These are phyloP conservation scores for Lotmaria passim DNA, from an alignment of 208 protist species.

Conservation along the genomic window DNA sequence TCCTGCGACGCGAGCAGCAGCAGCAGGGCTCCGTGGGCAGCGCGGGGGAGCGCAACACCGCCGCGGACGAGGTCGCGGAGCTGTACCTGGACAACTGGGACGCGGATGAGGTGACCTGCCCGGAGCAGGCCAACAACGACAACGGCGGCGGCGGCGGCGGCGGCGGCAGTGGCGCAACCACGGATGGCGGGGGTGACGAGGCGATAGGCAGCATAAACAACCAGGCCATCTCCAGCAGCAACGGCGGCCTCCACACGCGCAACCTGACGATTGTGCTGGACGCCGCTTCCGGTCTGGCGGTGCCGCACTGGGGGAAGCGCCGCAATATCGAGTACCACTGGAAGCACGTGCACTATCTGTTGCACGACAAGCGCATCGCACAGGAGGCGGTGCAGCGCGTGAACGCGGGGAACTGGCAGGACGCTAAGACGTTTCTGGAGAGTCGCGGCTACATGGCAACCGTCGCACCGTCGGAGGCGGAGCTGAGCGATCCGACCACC, in stretches of 20 bases:
- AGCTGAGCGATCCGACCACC: constrained; percentile 23
- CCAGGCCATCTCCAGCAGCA: not conserved
- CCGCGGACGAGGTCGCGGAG: constrained; percentile 31
- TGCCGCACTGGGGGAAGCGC: constrained; percentile 34
- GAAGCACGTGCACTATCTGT: constrained; percentile 85
- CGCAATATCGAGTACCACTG: constrained; percentile 77
- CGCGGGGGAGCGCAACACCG: not conserved
- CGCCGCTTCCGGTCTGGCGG: not conserved
- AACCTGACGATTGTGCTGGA: constrained; percentile 17
- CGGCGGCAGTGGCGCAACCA: no score
- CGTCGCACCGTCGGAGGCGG: constrained; percentile 19
- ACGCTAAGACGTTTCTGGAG: constrained; percentile 73
- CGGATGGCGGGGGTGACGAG: no score
- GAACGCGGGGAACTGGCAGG: constrained; percentile 71
- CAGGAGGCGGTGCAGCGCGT: constrained; percentile 62
- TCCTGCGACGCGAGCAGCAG: constrained; percentile 17
- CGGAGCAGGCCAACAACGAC: not conserved
- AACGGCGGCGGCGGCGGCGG: not conserved
- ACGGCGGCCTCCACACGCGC: constrained; percentile 1
- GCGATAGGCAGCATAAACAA: no score
- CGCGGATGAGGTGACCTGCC: constrained; percentile 9
- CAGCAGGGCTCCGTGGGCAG: not conserved
- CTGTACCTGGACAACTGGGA: constrained; percentile 52
- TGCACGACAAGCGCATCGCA: constrained; percentile 80
- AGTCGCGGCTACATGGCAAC: constrained; percentile 46